These are phyloP conservation scores for Populus deltoides DNA, from an alignment of 345 rosid genomes.

Conservation along the genomic window DNA sequence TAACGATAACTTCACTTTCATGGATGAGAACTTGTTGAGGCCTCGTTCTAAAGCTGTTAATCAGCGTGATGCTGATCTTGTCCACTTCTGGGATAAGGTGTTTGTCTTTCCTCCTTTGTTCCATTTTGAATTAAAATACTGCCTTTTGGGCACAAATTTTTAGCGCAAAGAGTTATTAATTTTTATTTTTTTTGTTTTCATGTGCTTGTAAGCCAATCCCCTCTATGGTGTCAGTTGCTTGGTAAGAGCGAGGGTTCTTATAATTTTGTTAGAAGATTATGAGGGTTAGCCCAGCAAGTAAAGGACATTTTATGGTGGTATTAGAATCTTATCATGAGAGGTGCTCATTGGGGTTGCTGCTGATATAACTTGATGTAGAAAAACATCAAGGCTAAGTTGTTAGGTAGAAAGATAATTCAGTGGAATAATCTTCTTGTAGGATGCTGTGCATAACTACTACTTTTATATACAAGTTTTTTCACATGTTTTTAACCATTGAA, in stretches of 20 bases:
- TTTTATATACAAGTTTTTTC: not conserved
- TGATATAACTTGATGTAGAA: too few relatives aligned
- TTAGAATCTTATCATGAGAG: too few relatives aligned
- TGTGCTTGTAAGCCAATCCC: not conserved
- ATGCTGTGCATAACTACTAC: not conserved
- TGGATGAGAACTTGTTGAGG: slow-evolving; percentile 60
- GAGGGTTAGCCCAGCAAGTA: not conserved
- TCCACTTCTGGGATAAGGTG: slow-evolving; percentile 96
- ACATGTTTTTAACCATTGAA: not conserved
- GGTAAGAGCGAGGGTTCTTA: not conserved
- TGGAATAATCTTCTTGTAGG: too few relatives aligned
- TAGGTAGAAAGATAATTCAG: too few relatives aligned
- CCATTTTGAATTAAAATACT: not conserved
- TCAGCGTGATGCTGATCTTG: slow-evolving; percentile 97
- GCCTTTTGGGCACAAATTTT: not conserved
- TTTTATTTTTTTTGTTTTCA: not conserved
- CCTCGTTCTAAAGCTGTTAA: slow-evolving; percentile 64
- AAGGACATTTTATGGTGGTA: not conserved
- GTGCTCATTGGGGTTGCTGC: too few relatives aligned
- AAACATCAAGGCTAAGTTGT: too few relatives aligned
- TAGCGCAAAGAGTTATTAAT: not conserved
- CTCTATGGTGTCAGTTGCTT: not conserved
- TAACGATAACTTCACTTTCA: slow-evolving; percentile 76
- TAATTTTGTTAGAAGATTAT: not conserved
- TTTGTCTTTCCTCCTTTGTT: slow-evolving; percentile 6